phyloP scores from a whole-genome alignment of 495 filamentous ascomycete genomes.

The Penicillium mononematosum region DNA sequence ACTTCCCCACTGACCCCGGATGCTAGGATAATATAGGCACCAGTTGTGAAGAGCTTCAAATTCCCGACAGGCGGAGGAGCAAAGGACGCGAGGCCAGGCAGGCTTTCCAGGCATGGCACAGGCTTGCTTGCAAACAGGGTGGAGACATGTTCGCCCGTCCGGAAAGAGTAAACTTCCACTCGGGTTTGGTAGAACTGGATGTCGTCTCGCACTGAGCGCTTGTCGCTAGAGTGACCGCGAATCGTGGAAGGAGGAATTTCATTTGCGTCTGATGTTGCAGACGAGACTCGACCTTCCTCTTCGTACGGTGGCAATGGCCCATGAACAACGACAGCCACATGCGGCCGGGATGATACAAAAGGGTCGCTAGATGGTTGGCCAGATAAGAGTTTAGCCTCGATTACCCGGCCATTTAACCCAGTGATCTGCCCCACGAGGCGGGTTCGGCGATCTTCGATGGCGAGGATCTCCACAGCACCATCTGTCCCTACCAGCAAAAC shows the following conservation, averaged over 20 bases:
- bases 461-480: slow-evolving; percentile 68
- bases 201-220: slow-evolving; percentile 33
- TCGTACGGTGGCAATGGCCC: slow-evolving; percentile 56
- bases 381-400: slow-evolving; percentile 75
- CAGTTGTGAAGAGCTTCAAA: slow-evolving; percentile 65
- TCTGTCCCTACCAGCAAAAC: slow-evolving; percentile 76
- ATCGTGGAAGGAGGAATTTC: slow-evolving; percentile 32
- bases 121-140: slow-evolving; percentile 63
- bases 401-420: slow-evolving; percentile 74
- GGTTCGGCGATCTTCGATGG: slow-evolving; percentile 64
- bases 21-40: slow-evolving; percentile 65
- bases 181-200: slow-evolving; percentile 72
- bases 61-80: slow-evolving; percentile 66
- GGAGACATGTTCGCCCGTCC: slow-evolving; percentile 62
- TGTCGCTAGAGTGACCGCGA: slow-evolving; percentile 28
- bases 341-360: slow-evolving; percentile 49
- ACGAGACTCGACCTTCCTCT: slow-evolving; percentile 37
- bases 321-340: slow-evolving; percentile 74
- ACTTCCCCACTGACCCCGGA: slow-evolving; percentile 84
- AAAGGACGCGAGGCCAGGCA: slow-evolving; percentile 42
- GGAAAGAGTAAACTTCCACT: slow-evolving; percentile 80
- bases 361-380: slow-evolving; percentile 49
- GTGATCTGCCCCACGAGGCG: slow-evolving; percentile 65
- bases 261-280: slow-evolving; percentile 39
- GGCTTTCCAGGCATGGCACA: slow-evolving; percentile 43